Conservation (phyloP, 331 rosid species). For the Acacia concinna region DNA sequence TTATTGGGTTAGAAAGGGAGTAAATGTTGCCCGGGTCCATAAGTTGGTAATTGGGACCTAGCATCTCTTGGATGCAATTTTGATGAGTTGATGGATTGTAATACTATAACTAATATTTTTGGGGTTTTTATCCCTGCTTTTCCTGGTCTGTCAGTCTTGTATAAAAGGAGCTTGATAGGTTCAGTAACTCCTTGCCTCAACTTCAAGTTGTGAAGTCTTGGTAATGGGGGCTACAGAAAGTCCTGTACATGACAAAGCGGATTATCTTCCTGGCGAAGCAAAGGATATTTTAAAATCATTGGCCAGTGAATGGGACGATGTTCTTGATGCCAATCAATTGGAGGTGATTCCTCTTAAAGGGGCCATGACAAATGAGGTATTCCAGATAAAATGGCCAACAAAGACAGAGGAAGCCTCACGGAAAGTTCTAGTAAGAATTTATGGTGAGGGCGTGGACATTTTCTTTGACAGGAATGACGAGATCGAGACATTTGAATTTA, state of each 20-base stretch:
- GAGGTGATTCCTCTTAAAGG: constrained; percentile 78
- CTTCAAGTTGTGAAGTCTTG: constrained; percentile 25
- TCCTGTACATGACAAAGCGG: constrained; percentile 19
- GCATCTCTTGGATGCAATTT: constrained; percentile 21
- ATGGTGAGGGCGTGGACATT: constrained; percentile 79
- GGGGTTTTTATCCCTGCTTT: constrained; percentile 20
- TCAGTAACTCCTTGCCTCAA: constrained; percentile 6
- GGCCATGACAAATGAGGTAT: constrained; percentile 88
- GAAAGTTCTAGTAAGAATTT: constrained; percentile 75
- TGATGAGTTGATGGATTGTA: constrained; percentile 3
- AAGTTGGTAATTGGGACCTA: constrained; percentile 12
- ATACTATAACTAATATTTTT: background rate
- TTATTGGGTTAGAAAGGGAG: background rate
- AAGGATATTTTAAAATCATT: constrained; percentile 58
- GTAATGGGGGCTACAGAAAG: constrained; percentile 29
- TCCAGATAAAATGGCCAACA: constrained; percentile 79
- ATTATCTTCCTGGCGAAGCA: constrained; percentile 70
- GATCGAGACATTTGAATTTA: constrained; percentile 68
- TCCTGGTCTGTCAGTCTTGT: constrained; percentile 26
- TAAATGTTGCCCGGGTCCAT: background rate
- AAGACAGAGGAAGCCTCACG: constrained; percentile 48
- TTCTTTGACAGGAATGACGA: constrained; percentile 69
- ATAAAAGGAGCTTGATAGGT: constrained; percentile 18
- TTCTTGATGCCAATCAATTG: constrained; percentile 54
- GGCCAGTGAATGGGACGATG: constrained; percentile 77